phyloP scores from a whole-genome alignment of 163 green algal genomes.

The Coccomyxa subellipsoidea region DNA sequence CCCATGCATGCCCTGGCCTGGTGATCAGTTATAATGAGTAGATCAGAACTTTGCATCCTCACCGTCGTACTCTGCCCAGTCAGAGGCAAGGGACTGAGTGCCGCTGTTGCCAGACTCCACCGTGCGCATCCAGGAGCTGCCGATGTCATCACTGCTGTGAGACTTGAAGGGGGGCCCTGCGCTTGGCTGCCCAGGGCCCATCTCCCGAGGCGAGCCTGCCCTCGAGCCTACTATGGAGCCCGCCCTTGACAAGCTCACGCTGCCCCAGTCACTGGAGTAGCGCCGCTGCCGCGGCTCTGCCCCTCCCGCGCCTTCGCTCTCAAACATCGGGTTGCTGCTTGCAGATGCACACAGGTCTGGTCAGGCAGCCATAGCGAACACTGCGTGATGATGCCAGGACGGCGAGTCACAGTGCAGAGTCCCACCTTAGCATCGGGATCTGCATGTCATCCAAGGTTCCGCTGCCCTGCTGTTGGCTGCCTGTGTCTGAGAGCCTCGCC shows the following conservation, averaged over 20 bases:
- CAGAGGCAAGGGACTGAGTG: neutral
- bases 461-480: neutral
- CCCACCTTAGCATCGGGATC: neutral
- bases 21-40: too few species aligned
- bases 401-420: too few species aligned
- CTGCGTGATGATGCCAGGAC: neutral
- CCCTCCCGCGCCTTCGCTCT: neutral
- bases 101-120: neutral
- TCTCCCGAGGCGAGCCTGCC: neutral
- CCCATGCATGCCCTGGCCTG: too few species aligned
- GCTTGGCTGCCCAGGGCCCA: neutral
- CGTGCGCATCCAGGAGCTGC: neutral
- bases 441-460: neutral
- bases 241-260: neutral
- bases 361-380: neutral
- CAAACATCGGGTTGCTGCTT: neutral
- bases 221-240: neutral
- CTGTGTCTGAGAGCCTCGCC: neutral
- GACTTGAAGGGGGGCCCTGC: neutral
- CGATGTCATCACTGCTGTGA: neutral
- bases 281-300: neutral
- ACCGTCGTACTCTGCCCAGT: neutral
- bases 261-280: neutral
- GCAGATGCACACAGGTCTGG: neutral
- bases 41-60: too few species aligned